phyloP scores from a whole-genome alignment of 208 protist species.

The Tetramitus jugosus region DNA sequence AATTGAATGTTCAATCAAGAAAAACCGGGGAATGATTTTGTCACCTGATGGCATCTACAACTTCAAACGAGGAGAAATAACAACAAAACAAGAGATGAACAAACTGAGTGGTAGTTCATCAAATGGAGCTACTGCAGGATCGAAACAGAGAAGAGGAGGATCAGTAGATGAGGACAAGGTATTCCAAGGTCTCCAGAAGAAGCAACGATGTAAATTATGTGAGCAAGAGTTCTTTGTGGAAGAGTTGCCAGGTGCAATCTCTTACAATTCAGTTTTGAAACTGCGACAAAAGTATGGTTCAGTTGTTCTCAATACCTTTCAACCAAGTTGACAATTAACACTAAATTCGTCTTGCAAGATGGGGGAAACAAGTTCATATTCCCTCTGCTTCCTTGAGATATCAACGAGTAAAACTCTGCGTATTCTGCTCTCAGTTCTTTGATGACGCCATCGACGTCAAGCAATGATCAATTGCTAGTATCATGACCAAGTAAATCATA shows the following conservation, averaged over 20 bases:
- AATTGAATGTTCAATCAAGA: no score
- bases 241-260: conserved; percentile 14
- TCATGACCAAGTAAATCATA: no score
- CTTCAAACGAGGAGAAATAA: no score
- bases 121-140: no score
- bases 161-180: conserved; percentile 6
- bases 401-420: conserved; percentile 11
- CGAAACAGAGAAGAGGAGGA: conserved; percentile 3
- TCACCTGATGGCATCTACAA: no score
- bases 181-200: conserved; percentile 24
- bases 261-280: conserved; percentile 27
- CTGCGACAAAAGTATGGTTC: neutral
- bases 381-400: conserved; percentile 1
- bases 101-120: no score
- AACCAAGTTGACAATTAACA: neutral
- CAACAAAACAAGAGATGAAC: no score
- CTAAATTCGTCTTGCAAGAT: no score
- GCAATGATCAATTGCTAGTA: no score
- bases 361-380: neutral
- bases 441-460: neutral
- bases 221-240: conserved; percentile 23
- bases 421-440: conserved; percentile 26
- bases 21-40: no score
- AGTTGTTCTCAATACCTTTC: neutral
- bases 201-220: conserved; percentile 22